These are phyloP conservation scores for Entomortierella beljakovae DNA, from an alignment of 192 early-diverging fungal genomes.

Conservation along the genomic window DNA sequence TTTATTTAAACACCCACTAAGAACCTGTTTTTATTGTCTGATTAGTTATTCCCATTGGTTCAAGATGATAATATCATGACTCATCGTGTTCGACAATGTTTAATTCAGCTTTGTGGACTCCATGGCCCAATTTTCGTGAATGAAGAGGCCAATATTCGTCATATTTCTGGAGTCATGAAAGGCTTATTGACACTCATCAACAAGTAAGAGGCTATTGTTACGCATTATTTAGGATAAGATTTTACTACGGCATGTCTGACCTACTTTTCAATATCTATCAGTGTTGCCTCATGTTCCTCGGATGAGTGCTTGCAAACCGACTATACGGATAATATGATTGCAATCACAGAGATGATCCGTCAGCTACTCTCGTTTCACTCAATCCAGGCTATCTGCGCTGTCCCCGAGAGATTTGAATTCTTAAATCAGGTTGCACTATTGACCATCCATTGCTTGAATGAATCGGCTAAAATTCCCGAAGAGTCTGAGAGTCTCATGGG, in stretches of 20 bases:
- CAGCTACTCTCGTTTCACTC: constrained; percentile 66
- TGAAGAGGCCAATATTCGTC: constrained; percentile 57
- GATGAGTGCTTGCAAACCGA: constrained; percentile 49
- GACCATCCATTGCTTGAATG: constrained; percentile 66
- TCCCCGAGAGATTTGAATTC: constrained; percentile 66
- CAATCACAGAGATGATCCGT: constrained; percentile 62
- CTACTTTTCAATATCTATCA: background rate
- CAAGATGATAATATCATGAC: constrained; percentile 61
- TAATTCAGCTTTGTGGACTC: constrained; percentile 72
- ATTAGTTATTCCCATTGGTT: constrained; percentile 58
- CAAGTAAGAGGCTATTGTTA: constrained; percentile 53
- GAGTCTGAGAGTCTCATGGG: constrained; percentile 66
- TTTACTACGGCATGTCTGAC: background rate
- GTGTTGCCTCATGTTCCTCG: constrained; percentile 45
- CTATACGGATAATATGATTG: constrained; percentile 53
- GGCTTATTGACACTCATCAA: constrained; percentile 64
- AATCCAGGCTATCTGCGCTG: constrained; percentile 58
- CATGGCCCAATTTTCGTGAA: constrained; percentile 66
- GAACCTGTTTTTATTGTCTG: background rate
- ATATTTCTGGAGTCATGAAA: constrained; percentile 65
- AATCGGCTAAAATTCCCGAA: constrained; percentile 56
- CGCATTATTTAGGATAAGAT: background rate
- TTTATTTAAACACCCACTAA: background rate
- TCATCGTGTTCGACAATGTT: constrained; percentile 67
- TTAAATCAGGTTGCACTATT: constrained; percentile 68